These are phyloP conservation scores for Tricholoma flavovirens DNA, from an alignment of 768 basidiomycete species.

Conservation along the genomic window DNA sequence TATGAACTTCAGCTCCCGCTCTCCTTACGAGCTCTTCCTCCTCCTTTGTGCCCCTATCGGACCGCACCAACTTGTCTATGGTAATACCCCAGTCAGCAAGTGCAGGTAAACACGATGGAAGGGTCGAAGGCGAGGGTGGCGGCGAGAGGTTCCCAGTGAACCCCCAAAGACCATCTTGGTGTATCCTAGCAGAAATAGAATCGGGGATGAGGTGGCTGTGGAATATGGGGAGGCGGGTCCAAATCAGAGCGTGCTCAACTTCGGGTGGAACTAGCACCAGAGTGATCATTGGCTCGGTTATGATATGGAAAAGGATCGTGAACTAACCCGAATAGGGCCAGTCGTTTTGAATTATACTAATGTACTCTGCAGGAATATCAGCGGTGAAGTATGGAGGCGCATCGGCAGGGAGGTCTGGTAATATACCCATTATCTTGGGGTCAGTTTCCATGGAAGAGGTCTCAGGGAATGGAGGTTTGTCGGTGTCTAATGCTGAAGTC, in stretches of 20 bases:
- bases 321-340: slow-evolving; percentile 81
- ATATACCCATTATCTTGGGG: slow-evolving; percentile 5
- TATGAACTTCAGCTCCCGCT: slow-evolving; percentile 54
- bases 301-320: not conserved
- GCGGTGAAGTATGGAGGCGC: slow-evolving; percentile 60
- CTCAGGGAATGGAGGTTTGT: slow-evolving; percentile 7
- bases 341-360: slow-evolving; percentile 76
- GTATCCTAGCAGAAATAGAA: slow-evolving; percentile 49
- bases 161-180: slow-evolving; percentile 77
- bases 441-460: not conserved
- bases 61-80: slow-evolving; percentile 51
- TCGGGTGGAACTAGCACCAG: slow-evolving; percentile 53
- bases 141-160: slow-evolving; percentile 61
- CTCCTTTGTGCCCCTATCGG: slow-evolving; percentile 42
- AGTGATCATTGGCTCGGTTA: slow-evolving; percentile 26
- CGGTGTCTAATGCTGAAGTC: slow-evolving; percentile 42
- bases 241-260: slow-evolving; percentile 71
- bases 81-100: slow-evolving; percentile 70
- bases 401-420: slow-evolving; percentile 28
- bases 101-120: slow-evolving; percentile 53
- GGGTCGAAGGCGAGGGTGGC: slow-evolving; percentile 53
- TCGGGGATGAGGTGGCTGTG: slow-evolving; percentile 51
- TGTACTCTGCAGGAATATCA: slow-evolving; percentile 48
- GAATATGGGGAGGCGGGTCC: slow-evolving; percentile 71
- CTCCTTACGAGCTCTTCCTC: slow-evolving; percentile 45